A percentile compares a stretch with the other conserved stretches of the same genome.
Conservation (phyloP, 192 early-diverging fungal genomes). For the Dissophora ornata region DNA sequence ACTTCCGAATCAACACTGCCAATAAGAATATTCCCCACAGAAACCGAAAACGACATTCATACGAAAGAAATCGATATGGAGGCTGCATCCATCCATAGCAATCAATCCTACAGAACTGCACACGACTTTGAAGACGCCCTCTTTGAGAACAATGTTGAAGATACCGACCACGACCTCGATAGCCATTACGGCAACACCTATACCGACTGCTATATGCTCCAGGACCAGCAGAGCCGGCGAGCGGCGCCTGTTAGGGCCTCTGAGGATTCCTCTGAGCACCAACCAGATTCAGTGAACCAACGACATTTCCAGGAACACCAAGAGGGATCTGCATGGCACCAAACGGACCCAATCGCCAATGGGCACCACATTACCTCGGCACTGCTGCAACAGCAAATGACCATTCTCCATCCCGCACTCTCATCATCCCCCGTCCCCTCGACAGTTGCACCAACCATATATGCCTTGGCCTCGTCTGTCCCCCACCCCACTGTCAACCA, state of each 20-base stretch:
- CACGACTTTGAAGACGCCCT: background rate
- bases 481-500: slow-evolving; percentile 35
- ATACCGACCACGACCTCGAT: background rate
- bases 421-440: slow-evolving; percentile 3
- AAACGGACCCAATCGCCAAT: background rate
- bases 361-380: background rate
- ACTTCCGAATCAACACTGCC: background rate
- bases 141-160: background rate
- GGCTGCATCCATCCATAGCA: slow-evolving; percentile 1
- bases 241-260: too few relatives aligned
- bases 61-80: background rate
- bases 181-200: background rate
- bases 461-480: slow-evolving; percentile 26
- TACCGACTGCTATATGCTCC: background rate
- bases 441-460: slow-evolving; percentile 14
- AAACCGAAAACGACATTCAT: too few relatives aligned
- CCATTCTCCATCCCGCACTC: slow-evolving; percentile 25
- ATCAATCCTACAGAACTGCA: background rate
- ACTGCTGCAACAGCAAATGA: slow-evolving; percentile 9
- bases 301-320: background rate
- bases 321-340: background rate
- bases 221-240: background rate
- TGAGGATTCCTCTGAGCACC: background rate
- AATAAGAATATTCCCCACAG: background rate
- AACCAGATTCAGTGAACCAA: background rate